A percentile compares a stretch with the other conserved stretches of the same genome.
phyloP scores from a whole-genome alignment of 352 stramenopile genomes.

The Pythium vanterpoolii region DNA sequence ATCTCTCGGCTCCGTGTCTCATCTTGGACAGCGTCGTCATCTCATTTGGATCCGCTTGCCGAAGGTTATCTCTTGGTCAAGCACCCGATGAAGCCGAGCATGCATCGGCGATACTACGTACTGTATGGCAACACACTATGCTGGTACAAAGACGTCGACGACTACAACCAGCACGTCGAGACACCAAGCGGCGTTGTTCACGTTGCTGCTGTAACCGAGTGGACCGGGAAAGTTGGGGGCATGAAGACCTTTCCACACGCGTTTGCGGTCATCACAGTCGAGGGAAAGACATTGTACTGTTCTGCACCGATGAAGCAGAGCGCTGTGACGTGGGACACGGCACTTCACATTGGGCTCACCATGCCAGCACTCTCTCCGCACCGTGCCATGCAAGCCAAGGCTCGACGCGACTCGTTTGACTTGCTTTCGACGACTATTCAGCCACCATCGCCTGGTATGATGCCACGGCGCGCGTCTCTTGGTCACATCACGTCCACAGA shows the following conservation, averaged over 20 bases:
- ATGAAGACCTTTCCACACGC: constrained; percentile 52
- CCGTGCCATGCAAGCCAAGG: constrained; percentile 57
- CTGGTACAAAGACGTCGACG: constrained; percentile 75
- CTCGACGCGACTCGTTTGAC: constrained; percentile 69
- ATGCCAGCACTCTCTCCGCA: constrained; percentile 78
- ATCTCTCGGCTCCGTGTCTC: constrained; percentile 40
- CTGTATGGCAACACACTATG: constrained; percentile 74
- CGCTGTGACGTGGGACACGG: constrained; percentile 63
- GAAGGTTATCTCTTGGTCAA: constrained; percentile 75
- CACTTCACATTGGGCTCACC: constrained; percentile 65
- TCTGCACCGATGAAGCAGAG: constrained; percentile 62
- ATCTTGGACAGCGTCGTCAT: constrained; percentile 55
- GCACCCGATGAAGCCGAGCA: constrained; percentile 50
- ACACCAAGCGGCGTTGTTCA: constrained; percentile 61
- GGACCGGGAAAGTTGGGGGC: constrained; percentile 53
- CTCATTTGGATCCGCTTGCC: constrained; percentile 61
- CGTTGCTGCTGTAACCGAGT: constrained; percentile 55
- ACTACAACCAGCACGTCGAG: constrained; percentile 43
- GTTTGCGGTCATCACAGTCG: constrained; percentile 60
- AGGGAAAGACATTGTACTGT: constrained; percentile 64
- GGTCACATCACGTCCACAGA: constrained; percentile 7
- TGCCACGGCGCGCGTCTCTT: constrained; percentile 15
- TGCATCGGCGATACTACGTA: constrained; percentile 80
- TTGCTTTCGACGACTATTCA: constrained; percentile 25
- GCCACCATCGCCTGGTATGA: neutral